A percentile compares a stretch with the other conserved stretches of the same genome.
Conservation (phyloP, 2,329 filamentous ascomycete genomes). For the Akanthomyces dipterigenus region DNA sequence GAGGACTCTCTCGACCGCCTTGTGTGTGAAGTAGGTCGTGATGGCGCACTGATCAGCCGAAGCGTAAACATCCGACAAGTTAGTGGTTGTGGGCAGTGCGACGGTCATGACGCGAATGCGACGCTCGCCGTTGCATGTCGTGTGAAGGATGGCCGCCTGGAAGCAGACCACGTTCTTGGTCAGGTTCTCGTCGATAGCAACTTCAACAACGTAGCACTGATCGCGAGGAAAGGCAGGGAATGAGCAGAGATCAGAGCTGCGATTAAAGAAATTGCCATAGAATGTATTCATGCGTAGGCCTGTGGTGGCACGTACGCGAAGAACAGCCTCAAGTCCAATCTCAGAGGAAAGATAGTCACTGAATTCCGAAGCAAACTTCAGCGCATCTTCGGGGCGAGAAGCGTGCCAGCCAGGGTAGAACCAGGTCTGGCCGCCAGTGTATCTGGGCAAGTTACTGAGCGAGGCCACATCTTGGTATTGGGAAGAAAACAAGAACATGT, state of each 20-base stretch:
- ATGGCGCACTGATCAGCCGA: constrained; percentile 93
- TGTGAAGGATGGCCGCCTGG: constrained; percentile 92
- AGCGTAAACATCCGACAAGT: constrained; percentile 83
- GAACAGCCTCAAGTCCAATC: constrained; percentile 91
- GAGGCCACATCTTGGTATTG: constrained; percentile 97
- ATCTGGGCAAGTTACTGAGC: constrained; percentile 87
- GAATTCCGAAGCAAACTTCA: constrained; percentile 96
- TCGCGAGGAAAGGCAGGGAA: constrained; percentile 97
- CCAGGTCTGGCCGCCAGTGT: constrained; percentile 95
- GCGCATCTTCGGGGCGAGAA: constrained; percentile 84
- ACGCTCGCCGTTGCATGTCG: constrained; percentile 94
- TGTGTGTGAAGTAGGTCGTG: constrained; percentile 91
- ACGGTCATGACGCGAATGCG: constrained; percentile 92
- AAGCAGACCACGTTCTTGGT: constrained; percentile 88
- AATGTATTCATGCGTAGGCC: constrained; percentile 95
- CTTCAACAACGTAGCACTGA: constrained; percentile 95
- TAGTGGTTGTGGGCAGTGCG: constrained; percentile 86
- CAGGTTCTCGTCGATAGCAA: constrained; percentile 92
- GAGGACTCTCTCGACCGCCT: constrained; percentile 86
- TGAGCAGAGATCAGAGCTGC: constrained; percentile 92
- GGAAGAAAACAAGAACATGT: constrained; percentile 95
- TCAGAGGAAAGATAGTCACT: constrained; percentile 95
- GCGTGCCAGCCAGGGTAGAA: constrained; percentile 99
- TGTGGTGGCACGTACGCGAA: constrained; percentile 90
- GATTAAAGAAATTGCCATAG: constrained; percentile 99